Evolutionary conservation across 2,329 filamentous ascomycete species (phyloP).

Genomic region (Allantophomopsis lycopodina): DNA sequence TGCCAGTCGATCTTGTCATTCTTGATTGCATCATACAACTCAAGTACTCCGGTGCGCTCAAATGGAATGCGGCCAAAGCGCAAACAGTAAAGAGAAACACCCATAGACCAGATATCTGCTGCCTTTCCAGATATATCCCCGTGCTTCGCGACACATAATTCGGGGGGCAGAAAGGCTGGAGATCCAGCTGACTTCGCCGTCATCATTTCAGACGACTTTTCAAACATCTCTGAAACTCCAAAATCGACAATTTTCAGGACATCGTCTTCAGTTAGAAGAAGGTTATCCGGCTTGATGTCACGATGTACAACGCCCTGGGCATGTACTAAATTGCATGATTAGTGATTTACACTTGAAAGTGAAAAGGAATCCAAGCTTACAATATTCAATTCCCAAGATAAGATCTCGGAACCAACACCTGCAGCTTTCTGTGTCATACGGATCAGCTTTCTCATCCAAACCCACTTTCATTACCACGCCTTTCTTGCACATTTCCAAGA

Average conservation of each 20-base stretch:
- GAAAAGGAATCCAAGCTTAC: slow-evolving; percentile 32
- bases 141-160: slow-evolving; percentile 78
- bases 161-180: slow-evolving; percentile 86
- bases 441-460: slow-evolving; percentile 67
- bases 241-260: slow-evolving; percentile 97
- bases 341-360: slow-evolving; percentile 4
- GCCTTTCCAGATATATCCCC: slow-evolving; percentile 79
- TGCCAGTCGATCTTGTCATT: slow-evolving; percentile 51
- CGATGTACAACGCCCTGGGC: slow-evolving; percentile 89
- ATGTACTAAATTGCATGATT: slow-evolving; percentile 47
- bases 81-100: slow-evolving; percentile 84
- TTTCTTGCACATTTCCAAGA: slow-evolving; percentile 97
- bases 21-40: slow-evolving; percentile 82
- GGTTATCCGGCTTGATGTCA: slow-evolving; percentile 96
- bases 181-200: slow-evolving; percentile 90
- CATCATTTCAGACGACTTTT: slow-evolving; percentile 75
- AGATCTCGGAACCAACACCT: slow-evolving; percentile 90
- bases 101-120: slow-evolving; percentile 98
- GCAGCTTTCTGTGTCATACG: slow-evolving; percentile 72
- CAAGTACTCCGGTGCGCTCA: slow-evolving; percentile 62
- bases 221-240: slow-evolving; percentile 98
- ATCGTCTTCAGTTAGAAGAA: slow-evolving; percentile 77
- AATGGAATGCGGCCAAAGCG: slow-evolving; percentile 85
- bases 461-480: slow-evolving; percentile 95
- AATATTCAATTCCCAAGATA: slow-evolving; percentile 87